These are phyloP conservation scores for Candida corydali DNA, from an alignment of 805 yeast species.

Conservation along the genomic window DNA sequence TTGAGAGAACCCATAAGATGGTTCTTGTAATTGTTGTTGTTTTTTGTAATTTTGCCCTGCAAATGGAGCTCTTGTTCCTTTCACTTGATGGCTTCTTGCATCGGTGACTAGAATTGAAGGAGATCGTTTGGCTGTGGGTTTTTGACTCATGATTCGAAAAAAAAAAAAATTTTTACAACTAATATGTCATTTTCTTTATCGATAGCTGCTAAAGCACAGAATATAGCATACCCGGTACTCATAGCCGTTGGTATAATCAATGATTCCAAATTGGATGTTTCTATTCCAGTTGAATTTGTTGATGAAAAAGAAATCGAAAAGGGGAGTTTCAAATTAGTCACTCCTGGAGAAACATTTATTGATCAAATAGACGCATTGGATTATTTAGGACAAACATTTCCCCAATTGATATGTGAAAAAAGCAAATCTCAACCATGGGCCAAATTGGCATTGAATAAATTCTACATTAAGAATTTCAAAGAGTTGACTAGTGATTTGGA, in stretches of 20 bases:
- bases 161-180: neutral
- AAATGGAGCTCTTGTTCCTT: conserved; percentile 68
- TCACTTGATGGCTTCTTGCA: conserved; percentile 53
- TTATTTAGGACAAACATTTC: conserved; percentile 49
- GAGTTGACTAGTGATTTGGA: conserved; percentile 75
- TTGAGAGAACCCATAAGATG: conserved; percentile 10
- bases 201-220: conserved; percentile 83
- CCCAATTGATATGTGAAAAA: conserved; percentile 36
- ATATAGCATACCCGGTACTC: conserved; percentile 72
- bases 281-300: conserved; percentile 59
- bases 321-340: conserved; percentile 40
- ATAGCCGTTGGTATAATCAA: conserved; percentile 77
- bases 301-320: conserved; percentile 62
- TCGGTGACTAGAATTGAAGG: conserved; percentile 95
- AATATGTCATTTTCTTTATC: conserved; percentile 50
- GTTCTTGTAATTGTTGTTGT: conserved; percentile 25
- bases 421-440: conserved; percentile 58
- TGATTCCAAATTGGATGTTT: conserved; percentile 25
- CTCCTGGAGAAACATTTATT: conserved; percentile 35
- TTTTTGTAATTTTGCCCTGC: conserved; percentile 57
- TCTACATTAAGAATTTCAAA: conserved; percentile 83
- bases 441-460: conserved; percentile 60
- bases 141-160: too few relatives aligned
- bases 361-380: conserved; percentile 45
- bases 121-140: conserved; percentile 77